Base-by-base conservation (phyloP, 495 filamentous ascomycete species). In the Penicillium goetzii region DNA sequence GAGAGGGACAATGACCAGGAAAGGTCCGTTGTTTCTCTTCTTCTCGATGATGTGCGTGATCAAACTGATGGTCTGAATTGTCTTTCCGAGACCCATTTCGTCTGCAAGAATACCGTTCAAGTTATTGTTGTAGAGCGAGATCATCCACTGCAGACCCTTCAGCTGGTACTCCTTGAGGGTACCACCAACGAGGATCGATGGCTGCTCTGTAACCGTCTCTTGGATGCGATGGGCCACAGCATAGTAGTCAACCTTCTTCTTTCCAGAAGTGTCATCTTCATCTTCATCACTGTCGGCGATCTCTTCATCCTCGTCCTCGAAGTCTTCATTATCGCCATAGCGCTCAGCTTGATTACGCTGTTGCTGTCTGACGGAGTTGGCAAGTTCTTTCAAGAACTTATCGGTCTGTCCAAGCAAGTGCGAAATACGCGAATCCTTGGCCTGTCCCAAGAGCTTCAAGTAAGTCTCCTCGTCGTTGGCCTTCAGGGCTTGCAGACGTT, bases 81-180 rank as follows among this genome's bases (percentile, higher is more conserved):
- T 99, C 80, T 99, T 99, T 72, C 95, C 95, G 61, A 99, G 91
- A 88, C 95, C 95, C 95, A 99, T 99, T 79, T 99, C 95, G 68
- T 99, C 95, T 55, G 95, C 95, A 63, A 99, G 81, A 66, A 99
- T 98, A 84, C 95, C 95, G 75, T 98, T 98, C 62, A 99, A 85
- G 76, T 97, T 98, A 84, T 99, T 99, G 86, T 98, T 98, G 80
- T 98, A 99, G 25, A 99, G 84, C 15, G 95, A 99, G 58, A 98
- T 86, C 95, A 99, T 98, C 95, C 95, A 99, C 75, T 99, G 95
- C 62, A 99, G 76, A 79, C 95, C 95, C 85, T 97, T 97, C 74
- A 99, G 47, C 78, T 99, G 95, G 78, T 99, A 99, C 72, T 99
- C 95, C 76, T 99, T 99, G 51, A 99, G 81, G 3, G 83, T 89